Conservation (phyloP, 169 alveolate genomes). For the Eimeria sp. region DNA sequence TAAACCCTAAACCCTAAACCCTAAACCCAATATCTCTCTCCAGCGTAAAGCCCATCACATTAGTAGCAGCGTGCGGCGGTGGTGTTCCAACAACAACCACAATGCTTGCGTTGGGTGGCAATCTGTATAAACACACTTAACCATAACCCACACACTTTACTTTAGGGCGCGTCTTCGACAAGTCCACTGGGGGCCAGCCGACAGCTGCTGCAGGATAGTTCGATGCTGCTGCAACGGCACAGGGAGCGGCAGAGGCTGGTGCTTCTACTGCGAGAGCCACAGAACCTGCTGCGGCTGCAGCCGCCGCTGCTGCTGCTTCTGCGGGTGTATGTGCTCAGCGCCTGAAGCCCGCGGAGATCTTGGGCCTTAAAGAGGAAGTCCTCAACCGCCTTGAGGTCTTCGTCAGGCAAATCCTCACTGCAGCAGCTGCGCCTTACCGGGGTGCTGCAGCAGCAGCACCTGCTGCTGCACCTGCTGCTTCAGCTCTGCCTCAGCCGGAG, state of each 20-base stretch:
- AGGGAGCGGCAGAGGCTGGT: not conserved
- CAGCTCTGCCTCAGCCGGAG: not conserved
- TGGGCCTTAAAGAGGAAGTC: conserved; percentile 61
- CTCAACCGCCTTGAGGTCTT: conserved; percentile 32
- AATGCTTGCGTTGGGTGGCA: not conserved
- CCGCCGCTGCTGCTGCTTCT: not conserved
- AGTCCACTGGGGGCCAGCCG: not conserved
- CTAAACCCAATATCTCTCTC: not conserved
- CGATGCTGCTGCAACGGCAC: not conserved
- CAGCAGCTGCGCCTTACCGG: conserved; percentile 8
- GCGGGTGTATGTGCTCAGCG: conserved; percentile 42
- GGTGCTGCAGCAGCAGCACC: not conserved
- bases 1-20: conserved; percentile 21
- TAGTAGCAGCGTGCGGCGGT: not conserved
- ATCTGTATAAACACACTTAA: not conserved
- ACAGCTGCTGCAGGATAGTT: not conserved
- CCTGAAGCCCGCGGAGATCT: conserved; percentile 64
- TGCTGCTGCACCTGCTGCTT: not conserved
- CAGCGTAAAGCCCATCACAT: not conserved
- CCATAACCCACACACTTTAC: no score
- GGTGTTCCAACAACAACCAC: not conserved
- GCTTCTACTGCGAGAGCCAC: not conserved
- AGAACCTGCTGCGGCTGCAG: not conserved
- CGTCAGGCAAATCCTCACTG: conserved; percentile 14
- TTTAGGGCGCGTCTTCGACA: not conserved